Evolutionary conservation across 2,329 filamentous ascomycete genomes (phyloP).

Genomic region (Pestalotiopsis sp.): DNA sequence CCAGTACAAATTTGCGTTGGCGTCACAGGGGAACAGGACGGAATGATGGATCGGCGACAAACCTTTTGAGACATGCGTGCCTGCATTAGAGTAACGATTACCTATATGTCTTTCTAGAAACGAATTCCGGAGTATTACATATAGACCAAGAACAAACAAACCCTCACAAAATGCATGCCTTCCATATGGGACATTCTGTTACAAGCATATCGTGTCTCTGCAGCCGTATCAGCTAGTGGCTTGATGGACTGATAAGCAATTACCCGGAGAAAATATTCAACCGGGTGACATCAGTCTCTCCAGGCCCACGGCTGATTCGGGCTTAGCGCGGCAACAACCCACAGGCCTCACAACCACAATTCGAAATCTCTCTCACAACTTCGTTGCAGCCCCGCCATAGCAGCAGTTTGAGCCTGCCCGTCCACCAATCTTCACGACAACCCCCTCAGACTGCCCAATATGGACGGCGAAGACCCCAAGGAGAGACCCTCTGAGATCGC

Average conservation of each 20-base stretch:
- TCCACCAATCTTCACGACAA: not conserved
- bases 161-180: not conserved
- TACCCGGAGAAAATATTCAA: slow-evolving; percentile 6
- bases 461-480: slow-evolving; percentile 82
- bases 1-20: not conserved
- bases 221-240: not conserved
- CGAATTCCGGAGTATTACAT: not conserved
- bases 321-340: slow-evolving; percentile 20
- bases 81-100: not conserved
- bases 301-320: slow-evolving; percentile 4
- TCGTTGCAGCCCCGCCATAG: slow-evolving; percentile 30
- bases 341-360: slow-evolving; percentile 27
- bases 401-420: slow-evolving; percentile 8
- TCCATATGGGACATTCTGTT: not conserved
- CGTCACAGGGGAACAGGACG: not conserved
- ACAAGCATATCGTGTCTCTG: not conserved
- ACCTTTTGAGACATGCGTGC: not conserved
- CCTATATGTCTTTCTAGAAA: not conserved
- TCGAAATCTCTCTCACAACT: slow-evolving; percentile 28
- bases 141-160: slow-evolving; percentile 3
- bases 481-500: slow-evolving; percentile 92
- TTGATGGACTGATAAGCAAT: not conserved
- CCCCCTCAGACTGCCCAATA: slow-evolving; percentile 40
- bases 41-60: not conserved
- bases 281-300: slow-evolving; percentile 5